These are phyloP conservation scores for Begonia masoniana DNA, from an alignment of 306 rosid species.

Conservation along the genomic window DNA sequence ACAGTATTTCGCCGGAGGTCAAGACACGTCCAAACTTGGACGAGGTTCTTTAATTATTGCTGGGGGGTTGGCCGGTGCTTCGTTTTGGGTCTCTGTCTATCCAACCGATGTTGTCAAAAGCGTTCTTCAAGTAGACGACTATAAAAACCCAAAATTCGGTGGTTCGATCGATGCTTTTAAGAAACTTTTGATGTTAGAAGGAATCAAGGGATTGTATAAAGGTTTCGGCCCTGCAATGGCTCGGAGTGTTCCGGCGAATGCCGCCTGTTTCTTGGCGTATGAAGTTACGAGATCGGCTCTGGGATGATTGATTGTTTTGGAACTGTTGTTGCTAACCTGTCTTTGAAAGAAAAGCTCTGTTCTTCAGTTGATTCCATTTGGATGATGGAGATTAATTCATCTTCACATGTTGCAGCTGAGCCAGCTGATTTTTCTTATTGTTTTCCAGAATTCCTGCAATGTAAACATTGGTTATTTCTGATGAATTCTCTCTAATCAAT, in stretches of 20 bases:
- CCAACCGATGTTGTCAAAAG: slow-evolving; percentile 93
- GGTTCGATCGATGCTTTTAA: slow-evolving; percentile 77
- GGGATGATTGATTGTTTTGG: slow-evolving; percentile 19
- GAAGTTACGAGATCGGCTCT: slow-evolving; percentile 77
- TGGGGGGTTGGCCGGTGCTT: slow-evolving; percentile 80
- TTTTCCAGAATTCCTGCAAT: too few species aligned
- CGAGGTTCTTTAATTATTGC: slow-evolving; percentile 64
- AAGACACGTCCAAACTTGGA: slow-evolving; percentile 64
- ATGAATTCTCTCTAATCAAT: too few species aligned
- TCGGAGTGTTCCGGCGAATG: slow-evolving; percentile 84
- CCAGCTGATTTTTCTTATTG: too few species aligned
- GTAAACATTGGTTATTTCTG: too few species aligned
- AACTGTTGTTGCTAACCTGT: too few species aligned
- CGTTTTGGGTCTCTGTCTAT: slow-evolving; percentile 60
- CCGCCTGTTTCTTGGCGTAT: slow-evolving; percentile 98
- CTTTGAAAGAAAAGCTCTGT: too few species aligned
- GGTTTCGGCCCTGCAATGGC: slow-evolving; percentile 96
- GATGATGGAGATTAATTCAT: too few species aligned
- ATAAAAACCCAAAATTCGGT: slow-evolving; percentile 63
- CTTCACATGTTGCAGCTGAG: too few species aligned
- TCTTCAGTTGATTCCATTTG: too few species aligned
- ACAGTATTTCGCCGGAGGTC: slow-evolving; percentile 70
- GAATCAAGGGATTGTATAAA: slow-evolving; percentile 65
- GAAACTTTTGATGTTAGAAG: slow-evolving; percentile 61
- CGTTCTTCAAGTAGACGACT: slow-evolving; percentile 80